These are phyloP conservation scores for Scheffersomyces titani DNA, from an alignment of 1,139 yeast genomes.

Conservation along the genomic window DNA sequence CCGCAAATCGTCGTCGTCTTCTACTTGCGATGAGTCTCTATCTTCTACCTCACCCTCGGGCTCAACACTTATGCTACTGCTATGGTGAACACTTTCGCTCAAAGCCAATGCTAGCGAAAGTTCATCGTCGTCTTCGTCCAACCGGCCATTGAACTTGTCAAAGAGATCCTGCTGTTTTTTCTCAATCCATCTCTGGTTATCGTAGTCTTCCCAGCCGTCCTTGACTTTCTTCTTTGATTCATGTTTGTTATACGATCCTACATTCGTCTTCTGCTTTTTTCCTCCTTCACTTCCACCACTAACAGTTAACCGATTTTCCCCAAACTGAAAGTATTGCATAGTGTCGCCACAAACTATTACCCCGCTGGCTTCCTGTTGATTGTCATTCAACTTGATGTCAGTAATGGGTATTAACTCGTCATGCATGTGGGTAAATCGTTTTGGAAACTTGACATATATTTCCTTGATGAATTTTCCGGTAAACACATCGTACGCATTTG, in stretches of 20 bases:
- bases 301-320: conserved; percentile 24
- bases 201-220: conserved; percentile 42
- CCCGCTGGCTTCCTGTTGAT: conserved; percentile 49
- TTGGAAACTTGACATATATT: conserved; percentile 48
- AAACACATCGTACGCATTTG: conserved; percentile 61
- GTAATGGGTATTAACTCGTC: conserved; percentile 39
- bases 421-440: conserved; percentile 26
- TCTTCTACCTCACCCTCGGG: not conserved
- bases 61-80: conserved; percentile 1
- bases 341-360: conserved; percentile 55
- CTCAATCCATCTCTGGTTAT: conserved; percentile 16
- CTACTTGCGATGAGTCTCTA: not conserved
- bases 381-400: conserved; percentile 44
- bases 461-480: conserved; percentile 58
- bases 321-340: conserved; percentile 66
- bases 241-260: conserved; percentile 18
- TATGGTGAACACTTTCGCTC: conserved; percentile 36
- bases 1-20: conserved; percentile 26
- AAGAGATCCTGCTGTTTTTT: conserved; percentile 26
- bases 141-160: conserved; percentile 43
- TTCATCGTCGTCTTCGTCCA: conserved; percentile 45
- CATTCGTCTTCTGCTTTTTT: conserved; percentile 19
- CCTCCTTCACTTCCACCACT: not conserved
- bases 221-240: conserved; percentile 25
- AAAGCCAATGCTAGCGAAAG: conserved; percentile 55